These are phyloP conservation scores for Ceratobasidium sp. DNA, from an alignment of 1,284 basidiomycete species.

Conservation along the genomic window DNA sequence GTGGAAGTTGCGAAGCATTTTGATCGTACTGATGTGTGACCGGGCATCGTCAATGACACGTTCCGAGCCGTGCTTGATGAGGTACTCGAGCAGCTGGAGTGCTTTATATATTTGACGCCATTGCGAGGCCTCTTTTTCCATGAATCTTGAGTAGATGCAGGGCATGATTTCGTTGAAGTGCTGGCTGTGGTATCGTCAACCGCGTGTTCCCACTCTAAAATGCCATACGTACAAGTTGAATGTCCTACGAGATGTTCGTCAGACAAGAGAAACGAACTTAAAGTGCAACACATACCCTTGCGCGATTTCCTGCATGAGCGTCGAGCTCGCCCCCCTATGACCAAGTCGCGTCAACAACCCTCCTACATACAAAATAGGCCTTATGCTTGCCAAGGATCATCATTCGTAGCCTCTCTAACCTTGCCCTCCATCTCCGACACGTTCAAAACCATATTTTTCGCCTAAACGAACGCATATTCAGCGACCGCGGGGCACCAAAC, in stretches of 20 bases:
- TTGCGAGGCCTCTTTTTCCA: constrained; percentile 97
- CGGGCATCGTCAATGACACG: constrained; percentile 98
- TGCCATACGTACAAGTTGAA: constrained; percentile 87
- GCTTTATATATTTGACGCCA: constrained; percentile 99
- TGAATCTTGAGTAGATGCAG: constrained; percentile 92
- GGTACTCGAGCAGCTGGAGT: constrained; percentile 94
- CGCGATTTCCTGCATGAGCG: constrained; percentile 98
- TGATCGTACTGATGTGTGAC: constrained; percentile 94
- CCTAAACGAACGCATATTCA: constrained; percentile 62
- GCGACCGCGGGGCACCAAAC: background rate
- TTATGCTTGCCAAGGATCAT: constrained; percentile 62
- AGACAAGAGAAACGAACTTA: constrained; percentile 17
- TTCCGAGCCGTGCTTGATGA: constrained; percentile 97
- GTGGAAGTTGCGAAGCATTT: constrained; percentile 98
- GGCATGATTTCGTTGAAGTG: constrained; percentile 99
- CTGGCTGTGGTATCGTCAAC: constrained; percentile 69
- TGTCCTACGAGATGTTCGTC: constrained; percentile 67
- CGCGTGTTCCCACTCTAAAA: constrained; percentile 6
- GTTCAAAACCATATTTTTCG: constrained; percentile 93
- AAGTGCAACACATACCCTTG: constrained; percentile 78
- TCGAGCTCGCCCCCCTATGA: constrained; percentile 94
- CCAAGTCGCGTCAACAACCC: constrained; percentile 17
- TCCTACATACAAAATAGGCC: constrained; percentile 3
- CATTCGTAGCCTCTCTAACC: constrained; percentile 99
- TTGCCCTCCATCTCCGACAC: constrained; percentile 98